These are phyloP conservation scores for Pseudonitzschia delicatissima DNA, from an alignment of 108 stramenopile genomes.

Conservation along the genomic window DNA sequence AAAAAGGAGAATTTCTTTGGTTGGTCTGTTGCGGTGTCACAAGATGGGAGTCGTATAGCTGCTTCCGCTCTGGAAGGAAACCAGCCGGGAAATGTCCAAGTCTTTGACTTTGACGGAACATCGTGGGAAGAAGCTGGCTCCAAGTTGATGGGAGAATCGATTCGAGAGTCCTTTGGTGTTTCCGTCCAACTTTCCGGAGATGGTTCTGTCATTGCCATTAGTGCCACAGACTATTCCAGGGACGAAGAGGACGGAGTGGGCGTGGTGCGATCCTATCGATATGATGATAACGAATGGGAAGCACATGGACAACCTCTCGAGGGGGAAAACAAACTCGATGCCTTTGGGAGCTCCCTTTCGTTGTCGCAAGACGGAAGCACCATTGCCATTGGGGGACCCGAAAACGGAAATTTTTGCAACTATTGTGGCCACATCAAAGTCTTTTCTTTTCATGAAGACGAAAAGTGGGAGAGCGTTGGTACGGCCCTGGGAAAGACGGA, in stretches of 20 bases:
- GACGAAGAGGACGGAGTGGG: slow-evolving; percentile 23
- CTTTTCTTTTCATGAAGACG: slow-evolving; percentile 7
- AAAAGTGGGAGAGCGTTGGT: slow-evolving; percentile 13
- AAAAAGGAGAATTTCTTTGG: slow-evolving; percentile 25
- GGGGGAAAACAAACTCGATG: slow-evolving; percentile 21
- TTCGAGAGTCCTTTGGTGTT: slow-evolving; percentile 25
- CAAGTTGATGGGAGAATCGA: slow-evolving; percentile 6
- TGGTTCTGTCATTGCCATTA: slow-evolving; percentile 30
- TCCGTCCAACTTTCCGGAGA: slow-evolving; percentile 27
- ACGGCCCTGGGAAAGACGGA: slow-evolving; percentile 22
- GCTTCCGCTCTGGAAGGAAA: slow-evolving; percentile 23
- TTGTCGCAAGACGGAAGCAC: slow-evolving; percentile 35
- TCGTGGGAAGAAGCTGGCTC: slow-evolving; percentile 21
- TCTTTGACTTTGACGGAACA: slow-evolving; percentile 26
- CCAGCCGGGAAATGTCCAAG: slow-evolving; percentile 27
- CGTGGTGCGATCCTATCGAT: slow-evolving; percentile 20
- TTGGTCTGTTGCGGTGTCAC: slow-evolving; percentile 38
- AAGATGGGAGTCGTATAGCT: slow-evolving; percentile 32
- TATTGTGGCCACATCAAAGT: slow-evolving; percentile 35
- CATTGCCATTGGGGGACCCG: slow-evolving; percentile 37
- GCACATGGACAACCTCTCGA: slow-evolving; percentile 21
- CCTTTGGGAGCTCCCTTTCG: slow-evolving; percentile 32
- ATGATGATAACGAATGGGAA: slow-evolving; percentile 19
- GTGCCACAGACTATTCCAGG: slow-evolving; percentile 18
- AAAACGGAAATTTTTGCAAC: slow-evolving; percentile 25